A percentile compares a stretch with the other conserved stretches of the same genome.
These are phyloP conservation scores for Alnus glutinosa DNA, from an alignment of 306 rosid species.

Conservation along the genomic window DNA sequence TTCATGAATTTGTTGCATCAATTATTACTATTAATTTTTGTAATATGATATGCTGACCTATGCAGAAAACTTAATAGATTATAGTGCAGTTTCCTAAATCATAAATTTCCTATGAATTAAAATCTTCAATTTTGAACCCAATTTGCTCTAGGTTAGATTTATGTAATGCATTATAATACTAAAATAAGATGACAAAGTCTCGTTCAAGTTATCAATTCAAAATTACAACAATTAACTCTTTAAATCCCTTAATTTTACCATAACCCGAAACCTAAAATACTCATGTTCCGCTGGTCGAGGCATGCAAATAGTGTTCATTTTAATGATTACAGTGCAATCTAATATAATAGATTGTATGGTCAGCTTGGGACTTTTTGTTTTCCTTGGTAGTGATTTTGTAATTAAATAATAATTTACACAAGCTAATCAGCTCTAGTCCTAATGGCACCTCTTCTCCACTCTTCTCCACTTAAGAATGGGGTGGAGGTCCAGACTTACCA, in stretches of 20 bases:
- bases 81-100: too few relatives aligned
- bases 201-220: too few relatives aligned
- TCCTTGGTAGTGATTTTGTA: not conserved
- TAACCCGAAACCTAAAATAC: too few relatives aligned
- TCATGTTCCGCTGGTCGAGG: too few relatives aligned
- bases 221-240: too few relatives aligned
- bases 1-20: not conserved
- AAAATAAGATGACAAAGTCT: too few relatives aligned
- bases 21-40: not conserved
- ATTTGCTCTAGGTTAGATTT: too few relatives aligned
- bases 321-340: not conserved
- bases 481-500: not conserved
- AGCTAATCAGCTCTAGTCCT: not conserved
- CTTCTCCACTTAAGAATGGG: not conserved
- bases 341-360: not conserved
- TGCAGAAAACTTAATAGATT: not conserved
- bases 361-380: not conserved
- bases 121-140: too few relatives aligned
- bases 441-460: not conserved
- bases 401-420: not conserved
- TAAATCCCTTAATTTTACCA: too few relatives aligned
- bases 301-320: not conserved
- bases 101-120: too few relatives aligned
- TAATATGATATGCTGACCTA: not conserved
- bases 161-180: too few relatives aligned